Conservation (phyloP, 176 grass and related monocot species). For the Poa pratensis region DNA sequence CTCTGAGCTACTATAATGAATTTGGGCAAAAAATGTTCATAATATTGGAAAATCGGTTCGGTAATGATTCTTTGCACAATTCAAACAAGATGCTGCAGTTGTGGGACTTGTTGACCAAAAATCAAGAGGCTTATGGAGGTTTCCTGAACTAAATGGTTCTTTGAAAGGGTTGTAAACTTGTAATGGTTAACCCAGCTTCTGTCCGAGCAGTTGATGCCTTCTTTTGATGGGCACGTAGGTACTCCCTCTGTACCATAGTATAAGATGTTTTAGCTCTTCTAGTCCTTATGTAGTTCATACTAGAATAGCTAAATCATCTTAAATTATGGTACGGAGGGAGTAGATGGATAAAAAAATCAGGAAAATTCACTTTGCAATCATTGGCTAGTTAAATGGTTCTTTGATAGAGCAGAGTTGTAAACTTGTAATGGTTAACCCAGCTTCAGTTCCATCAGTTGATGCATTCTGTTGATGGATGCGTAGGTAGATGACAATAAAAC, state of each 20-base stretch:
- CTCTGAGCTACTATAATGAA: not conserved
- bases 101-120: not conserved
- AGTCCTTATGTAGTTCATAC: too few species aligned
- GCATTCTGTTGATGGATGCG: not conserved
- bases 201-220: not conserved
- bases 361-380: not conserved
- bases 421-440: too few species aligned
- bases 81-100: not conserved
- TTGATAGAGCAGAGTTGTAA: too few species aligned
- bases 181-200: not conserved
- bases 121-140: not conserved
- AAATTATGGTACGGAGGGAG: too few species aligned
- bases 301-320: too few species aligned
- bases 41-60: conserved; percentile 1
- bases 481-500: conserved; percentile 7
- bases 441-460: not conserved
- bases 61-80: conserved; percentile 16
- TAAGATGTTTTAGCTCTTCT: too few species aligned
- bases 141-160: not conserved
- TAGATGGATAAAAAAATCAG: not conserved
- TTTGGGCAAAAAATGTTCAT: conserved; percentile 11
- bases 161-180: too few species aligned
- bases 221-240: not conserved
- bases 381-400: not conserved
- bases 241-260: too few species aligned